Conservation (phyloP, 1,284 basidiomycete genomes). For the Jaminaea rosea region DNA sequence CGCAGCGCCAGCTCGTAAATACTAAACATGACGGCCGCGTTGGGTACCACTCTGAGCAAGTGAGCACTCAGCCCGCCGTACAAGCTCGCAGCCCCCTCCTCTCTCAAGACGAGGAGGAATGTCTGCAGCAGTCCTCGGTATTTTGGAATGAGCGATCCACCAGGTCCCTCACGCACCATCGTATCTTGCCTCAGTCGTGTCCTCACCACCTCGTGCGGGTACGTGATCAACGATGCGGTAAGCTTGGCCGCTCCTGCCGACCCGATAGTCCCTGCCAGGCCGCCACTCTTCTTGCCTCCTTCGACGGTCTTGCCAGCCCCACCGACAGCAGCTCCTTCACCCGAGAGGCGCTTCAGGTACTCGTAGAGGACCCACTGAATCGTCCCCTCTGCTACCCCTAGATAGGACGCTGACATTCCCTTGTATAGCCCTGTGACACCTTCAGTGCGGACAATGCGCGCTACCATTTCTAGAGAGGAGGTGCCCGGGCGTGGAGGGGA, state of each 20-base stretch:
- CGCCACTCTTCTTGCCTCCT: conserved; percentile 43
- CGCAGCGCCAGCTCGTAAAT: conserved; percentile 48
- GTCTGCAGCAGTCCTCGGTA: conserved; percentile 84
- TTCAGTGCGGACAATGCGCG: conserved; percentile 66
- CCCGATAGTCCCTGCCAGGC: conserved; percentile 73
- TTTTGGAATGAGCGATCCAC: too few relatives aligned
- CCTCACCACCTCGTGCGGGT: conserved; percentile 90
- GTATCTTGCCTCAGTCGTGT: conserved; percentile 69
- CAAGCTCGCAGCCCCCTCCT: conserved; percentile 76
- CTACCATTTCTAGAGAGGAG: conserved; percentile 60
- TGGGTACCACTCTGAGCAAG: conserved; percentile 84
- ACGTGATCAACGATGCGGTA: conserved; percentile 84
- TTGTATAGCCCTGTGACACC: conserved; percentile 86
- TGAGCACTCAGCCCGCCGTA: conserved; percentile 93
- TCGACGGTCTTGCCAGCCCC: background rate
- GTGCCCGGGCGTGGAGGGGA: conserved; percentile 43
- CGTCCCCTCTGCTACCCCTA: conserved; percentile 91
- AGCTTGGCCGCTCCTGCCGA: conserved; percentile 90
- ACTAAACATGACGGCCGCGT: conserved; percentile 86
- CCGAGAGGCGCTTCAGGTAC: conserved; percentile 57
- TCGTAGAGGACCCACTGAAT: conserved; percentile 99
- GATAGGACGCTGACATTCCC: conserved; percentile 84
- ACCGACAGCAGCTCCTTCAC: background rate
- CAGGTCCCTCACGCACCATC: too few relatives aligned
- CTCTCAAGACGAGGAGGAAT: conserved; percentile 70